Base-by-base conservation (phyloP, 2,329 filamentous ascomycete genomes). In the Scytalidium lignicola region DNA sequence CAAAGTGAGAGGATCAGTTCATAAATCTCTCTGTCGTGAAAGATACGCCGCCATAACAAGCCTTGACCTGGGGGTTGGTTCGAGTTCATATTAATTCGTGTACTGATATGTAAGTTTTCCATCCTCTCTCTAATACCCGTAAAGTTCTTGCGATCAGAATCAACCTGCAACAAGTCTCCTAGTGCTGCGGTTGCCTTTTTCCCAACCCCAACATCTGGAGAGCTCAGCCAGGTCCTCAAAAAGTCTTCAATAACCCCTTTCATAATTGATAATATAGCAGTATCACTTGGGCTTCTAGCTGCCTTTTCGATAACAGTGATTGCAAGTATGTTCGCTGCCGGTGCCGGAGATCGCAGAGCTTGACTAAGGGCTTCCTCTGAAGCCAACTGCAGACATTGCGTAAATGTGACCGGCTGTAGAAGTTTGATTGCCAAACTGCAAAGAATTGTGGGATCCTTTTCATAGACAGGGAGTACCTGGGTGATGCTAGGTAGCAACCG, bases 301-400 rank as follows among this genome's bases (percentile, higher is more conserved):
- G 78, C 80, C 58, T 83, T 84, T 51, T 76, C 68, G 22, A 84
- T 58, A 47, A 84, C 70, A 47, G 72, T 65, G 56, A 85, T 70
- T 58, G 74, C 80, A 20, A 85, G 74, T 15, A 82, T 66, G 59
- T 80, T 81, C 23, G 77, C 78, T 2, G 78, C 75, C 0, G 79
- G 72, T 0, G 78, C 69, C 1, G 77, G 73, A 1, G 79, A 81
- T 43, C 64, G 63, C 15, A 84, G 68, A 20, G 79, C 79, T 32
- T 70, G 68, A 43, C 80, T 65, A 3, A 84, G 62, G 13, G 74
- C 68, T 5, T 74, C 69, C 41, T 75, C 70, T 20, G 77, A 73
- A 10, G 78, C 76, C 7, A 83, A 63, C 1, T 71, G 66, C 53
- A 83, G 67, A 15, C 74, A 67, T 41, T 78, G 70, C 3, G 69